These are phyloP conservation scores for Chrysanthemum makinoi DNA, from an alignment of 129 eudicot species.

Conservation along the genomic window DNA sequence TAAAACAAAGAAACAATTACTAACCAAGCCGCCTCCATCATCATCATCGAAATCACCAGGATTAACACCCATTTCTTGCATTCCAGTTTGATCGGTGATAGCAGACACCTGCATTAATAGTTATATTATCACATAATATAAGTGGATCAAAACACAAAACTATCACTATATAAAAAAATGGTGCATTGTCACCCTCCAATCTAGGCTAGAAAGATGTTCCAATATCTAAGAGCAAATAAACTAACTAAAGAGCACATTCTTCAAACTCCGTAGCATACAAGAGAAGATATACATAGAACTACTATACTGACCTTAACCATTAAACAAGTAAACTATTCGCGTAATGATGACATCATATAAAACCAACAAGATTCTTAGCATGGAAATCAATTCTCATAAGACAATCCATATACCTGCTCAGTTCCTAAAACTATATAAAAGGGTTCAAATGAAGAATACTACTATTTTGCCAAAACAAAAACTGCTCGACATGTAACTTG, in stretches of 20 bases:
- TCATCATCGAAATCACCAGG: slow-evolving; percentile 87
- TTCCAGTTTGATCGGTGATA: slow-evolving; percentile 77
- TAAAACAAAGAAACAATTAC: slow-evolving; percentile 22
- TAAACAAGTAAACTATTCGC: background rate
- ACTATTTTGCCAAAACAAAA: background rate
- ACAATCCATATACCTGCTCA: slow-evolving; percentile 2
- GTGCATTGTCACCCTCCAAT: slow-evolving; percentile 11
- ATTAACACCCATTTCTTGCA: slow-evolving; percentile 76
- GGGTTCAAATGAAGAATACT: no score
- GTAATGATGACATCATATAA: background rate
- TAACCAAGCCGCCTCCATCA: slow-evolving; percentile 88
- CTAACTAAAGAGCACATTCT: background rate
- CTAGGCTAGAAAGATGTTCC: background rate
- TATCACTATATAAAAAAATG: background rate
- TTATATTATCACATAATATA: background rate
- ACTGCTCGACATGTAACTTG: background rate
- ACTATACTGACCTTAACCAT: background rate
- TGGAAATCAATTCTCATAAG: background rate
- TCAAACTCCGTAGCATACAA: slow-evolving; percentile 12
- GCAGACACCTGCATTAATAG: slow-evolving; percentile 60
- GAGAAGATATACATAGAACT: background rate
- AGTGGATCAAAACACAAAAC: slow-evolving; percentile 9
- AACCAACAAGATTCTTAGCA: background rate
- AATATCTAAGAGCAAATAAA: background rate
- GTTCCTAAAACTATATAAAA: no score